Percentiles rank a stretch among this genome's conserved stretches.
These are phyloP conservation scores for Cicer pinnatifidum DNA, from an alignment of 306 rosid species.

Conservation along the genomic window DNA sequence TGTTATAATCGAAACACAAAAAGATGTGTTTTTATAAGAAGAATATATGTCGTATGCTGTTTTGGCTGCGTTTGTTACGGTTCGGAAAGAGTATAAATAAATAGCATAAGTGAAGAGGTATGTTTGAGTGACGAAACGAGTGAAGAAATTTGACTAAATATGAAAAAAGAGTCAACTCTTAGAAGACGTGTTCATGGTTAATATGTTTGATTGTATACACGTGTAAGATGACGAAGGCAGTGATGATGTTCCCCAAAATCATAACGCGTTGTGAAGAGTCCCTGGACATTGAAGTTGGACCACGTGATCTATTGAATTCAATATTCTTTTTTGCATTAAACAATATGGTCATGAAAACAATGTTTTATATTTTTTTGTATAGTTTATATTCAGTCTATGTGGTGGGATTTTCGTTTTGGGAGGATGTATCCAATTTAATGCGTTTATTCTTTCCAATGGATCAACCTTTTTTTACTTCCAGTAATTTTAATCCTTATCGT, in stretches of 20 bases:
- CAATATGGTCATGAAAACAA: not conserved
- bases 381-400: not conserved
- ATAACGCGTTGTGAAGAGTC: slow-evolving; percentile 28
- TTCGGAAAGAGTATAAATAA: not conserved
- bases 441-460: too few relatives aligned
- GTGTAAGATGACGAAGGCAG: not conserved
- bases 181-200: not conserved
- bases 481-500: too few relatives aligned
- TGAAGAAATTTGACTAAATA: not conserved
- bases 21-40: not conserved
- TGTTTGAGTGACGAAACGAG: not conserved
- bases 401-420: not conserved
- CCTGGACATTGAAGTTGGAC: not conserved
- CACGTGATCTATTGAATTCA: not conserved
- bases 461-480: too few relatives aligned
- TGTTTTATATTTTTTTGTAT: not conserved
- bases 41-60: not conserved
- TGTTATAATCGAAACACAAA: slow-evolving; percentile 2
- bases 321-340: not conserved
- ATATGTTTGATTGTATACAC: not conserved
- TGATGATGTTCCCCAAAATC: not conserved
- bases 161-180: slow-evolving; percentile 9
- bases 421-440: not conserved
- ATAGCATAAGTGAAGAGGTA: not conserved
- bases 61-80: not conserved